Evolutionary conservation across 2,329 filamentous ascomycete genomes (phyloP).

Genomic region (Aureobasidium mangrovei): DNA sequence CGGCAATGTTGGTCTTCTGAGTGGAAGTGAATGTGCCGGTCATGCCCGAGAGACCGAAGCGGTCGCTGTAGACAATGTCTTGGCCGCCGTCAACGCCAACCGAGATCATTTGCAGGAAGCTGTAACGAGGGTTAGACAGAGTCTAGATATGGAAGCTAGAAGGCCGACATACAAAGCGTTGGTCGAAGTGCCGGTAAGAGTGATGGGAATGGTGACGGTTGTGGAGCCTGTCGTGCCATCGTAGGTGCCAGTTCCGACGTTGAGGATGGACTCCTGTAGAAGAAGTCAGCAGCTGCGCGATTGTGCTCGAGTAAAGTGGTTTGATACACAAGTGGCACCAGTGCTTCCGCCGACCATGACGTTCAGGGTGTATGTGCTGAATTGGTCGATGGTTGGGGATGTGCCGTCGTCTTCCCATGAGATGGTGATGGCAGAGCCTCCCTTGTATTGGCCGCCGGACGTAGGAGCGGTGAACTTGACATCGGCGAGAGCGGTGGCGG

Average conservation of each 20-base stretch:
- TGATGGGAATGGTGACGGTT: background rate
- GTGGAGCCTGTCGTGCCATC: background rate
- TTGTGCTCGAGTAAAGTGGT: background rate
- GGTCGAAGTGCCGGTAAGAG: background rate
- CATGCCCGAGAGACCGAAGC: constrained; percentile 59
- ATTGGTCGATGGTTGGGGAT: constrained; percentile 41
- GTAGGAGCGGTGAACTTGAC: constrained; percentile 46
- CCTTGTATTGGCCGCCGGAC: constrained; percentile 42
- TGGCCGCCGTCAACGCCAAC: constrained; percentile 45
- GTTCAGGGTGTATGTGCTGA: constrained; percentile 49
- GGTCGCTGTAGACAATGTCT: constrained; percentile 51
- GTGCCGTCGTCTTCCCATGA: constrained; percentile 49
- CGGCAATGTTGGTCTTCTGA: constrained; percentile 29
- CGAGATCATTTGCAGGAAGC: constrained; percentile 53
- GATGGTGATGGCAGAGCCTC: constrained; percentile 44
- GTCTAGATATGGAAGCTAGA: constrained; percentile 16
- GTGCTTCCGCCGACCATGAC: constrained; percentile 54
- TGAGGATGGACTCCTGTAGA: background rate
- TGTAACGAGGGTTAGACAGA: constrained; percentile 20
- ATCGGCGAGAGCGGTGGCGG: constrained; percentile 37
- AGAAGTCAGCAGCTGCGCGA: background rate
- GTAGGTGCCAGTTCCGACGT: background rate
- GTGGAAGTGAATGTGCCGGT: constrained; percentile 47
- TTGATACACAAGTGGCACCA: constrained; percentile 31
- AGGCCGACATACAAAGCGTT: constrained; percentile 6